Conservation (phyloP, 139 green algal genomes). For the Trebouxia sp. region DNA sequence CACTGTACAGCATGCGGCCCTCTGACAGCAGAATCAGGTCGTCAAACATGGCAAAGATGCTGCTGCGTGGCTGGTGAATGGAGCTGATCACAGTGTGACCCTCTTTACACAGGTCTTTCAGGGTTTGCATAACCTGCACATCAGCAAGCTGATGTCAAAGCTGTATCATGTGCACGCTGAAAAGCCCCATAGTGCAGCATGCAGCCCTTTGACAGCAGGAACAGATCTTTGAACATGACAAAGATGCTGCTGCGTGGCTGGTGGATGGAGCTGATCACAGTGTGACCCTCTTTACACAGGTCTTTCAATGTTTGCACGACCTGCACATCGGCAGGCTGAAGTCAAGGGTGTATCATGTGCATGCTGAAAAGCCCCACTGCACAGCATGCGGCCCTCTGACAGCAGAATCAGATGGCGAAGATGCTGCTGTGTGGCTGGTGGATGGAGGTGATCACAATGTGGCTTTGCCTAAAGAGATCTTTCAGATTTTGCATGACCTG, state of each 20-base stretch:
- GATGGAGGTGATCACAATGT: constrained; percentile 79
- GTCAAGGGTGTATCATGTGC: no score
- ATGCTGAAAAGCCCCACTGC: constrained; percentile 51
- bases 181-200: constrained; percentile 62
- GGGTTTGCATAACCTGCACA: constrained; percentile 67
- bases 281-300: constrained; percentile 68
- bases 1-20: constrained; percentile 64
- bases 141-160: no score
- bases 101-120: constrained; percentile 68
- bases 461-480: constrained; percentile 58
- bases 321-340: constrained; percentile 39
- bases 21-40: constrained; percentile 86
- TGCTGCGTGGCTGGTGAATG: constrained; percentile 85
- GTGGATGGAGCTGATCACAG: constrained; percentile 79
- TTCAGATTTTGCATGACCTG: constrained; percentile 68
- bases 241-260: constrained; percentile 89
- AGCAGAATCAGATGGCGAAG: constrained; percentile 85
- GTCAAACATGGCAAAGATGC: constrained; percentile 91
- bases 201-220: constrained; percentile 73
- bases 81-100: constrained; percentile 76
- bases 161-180: no score
- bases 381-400: constrained; percentile 60
- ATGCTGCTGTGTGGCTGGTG: constrained; percentile 87
- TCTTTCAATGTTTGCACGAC: constrained; percentile 75
- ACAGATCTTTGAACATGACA: constrained; percentile 88